Conservation (phyloP, 495 filamentous ascomycete genomes). For the Mycothermus thermophilus region DNA sequence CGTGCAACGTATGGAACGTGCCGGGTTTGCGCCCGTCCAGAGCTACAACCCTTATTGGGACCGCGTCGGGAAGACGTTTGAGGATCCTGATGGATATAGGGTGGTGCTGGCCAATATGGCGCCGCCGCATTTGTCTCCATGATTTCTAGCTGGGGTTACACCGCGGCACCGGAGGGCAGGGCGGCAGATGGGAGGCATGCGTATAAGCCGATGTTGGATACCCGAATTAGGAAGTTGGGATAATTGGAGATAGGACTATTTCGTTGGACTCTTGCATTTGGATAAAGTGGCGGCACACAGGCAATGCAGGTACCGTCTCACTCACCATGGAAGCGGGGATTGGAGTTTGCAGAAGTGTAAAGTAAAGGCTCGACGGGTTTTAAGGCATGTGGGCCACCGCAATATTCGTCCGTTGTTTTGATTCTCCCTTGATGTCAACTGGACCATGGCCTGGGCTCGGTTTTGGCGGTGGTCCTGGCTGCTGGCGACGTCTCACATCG, state of each 20-base stretch:
- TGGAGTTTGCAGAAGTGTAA: too few species aligned
- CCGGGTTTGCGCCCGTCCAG: conserved; percentile 11
- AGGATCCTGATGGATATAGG: conserved; percentile 24
- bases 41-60: conserved; percentile 26
- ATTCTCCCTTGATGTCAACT: background rate
- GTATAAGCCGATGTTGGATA: too few species aligned
- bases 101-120: conserved; percentile 22
- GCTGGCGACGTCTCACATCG: background rate
- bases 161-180: too few species aligned
- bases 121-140: background rate
- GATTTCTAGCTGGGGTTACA: background rate
- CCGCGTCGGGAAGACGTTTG: conserved; percentile 21
- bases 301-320: background rate
- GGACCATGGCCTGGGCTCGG: conserved; percentile 5
- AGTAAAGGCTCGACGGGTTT: too few species aligned
- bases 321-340: too few species aligned
- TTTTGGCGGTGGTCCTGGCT: conserved; percentile 4
- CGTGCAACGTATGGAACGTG: conserved; percentile 13
- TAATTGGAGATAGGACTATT: background rate
- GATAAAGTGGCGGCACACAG: conserved; percentile 3
- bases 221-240: too few species aligned
- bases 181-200: too few species aligned
- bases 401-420: background rate
- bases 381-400: too few species aligned
- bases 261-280: background rate